Base-by-base conservation (phyloP, 345 rosid species). In the Eucalyptus sp. region DNA sequence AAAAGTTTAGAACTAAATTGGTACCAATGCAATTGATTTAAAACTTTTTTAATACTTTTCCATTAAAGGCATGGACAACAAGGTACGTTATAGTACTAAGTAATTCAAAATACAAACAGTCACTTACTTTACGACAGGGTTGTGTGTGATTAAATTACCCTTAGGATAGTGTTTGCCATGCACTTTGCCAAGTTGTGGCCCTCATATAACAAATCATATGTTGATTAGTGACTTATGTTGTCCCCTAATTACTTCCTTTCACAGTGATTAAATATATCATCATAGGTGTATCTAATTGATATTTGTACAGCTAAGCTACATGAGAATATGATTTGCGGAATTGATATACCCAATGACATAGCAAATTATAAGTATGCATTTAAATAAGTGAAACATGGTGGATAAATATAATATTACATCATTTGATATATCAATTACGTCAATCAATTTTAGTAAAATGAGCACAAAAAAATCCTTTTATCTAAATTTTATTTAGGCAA, bases 271-370 rank as follows among this genome's bases (percentile, higher is more conserved):
- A 64, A 14, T 64, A n/a, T 16, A 64, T 64, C 18, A 16, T 0
- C 2, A 64, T n/a, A 64, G 10, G 37, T n/a, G 68, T n/a, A 64
- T 64, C 5, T n/a, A 64, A 64, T n/a, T 64, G 37, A 64, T 64
- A 60, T 27, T 60, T 60, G 31, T 60, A 60, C 6, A 29, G 0
- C 31, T 60, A 12, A 29, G 16, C 7, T 60, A 27, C n/a, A 12
- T 60, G 16, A 3, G 68, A 12, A n/a, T 64, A 4, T 64, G 37
- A n/a, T 64, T 14, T 64, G 8, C 0, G 0, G 5, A 64, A n/a
- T n/a, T 64, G 44, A 33, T 37, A 33, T 52, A 18, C 58, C 10
- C 18, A 18, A 52, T 52, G 58, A 9, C 24, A 2, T 17, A 16
- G 44, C 7, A 68, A 5, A 68, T 71, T 37, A 11, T 37, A 71